Evolutionary conservation across 345 rosid species (phyloP).

Genomic region (Lagerstroemia speciosa): DNA sequence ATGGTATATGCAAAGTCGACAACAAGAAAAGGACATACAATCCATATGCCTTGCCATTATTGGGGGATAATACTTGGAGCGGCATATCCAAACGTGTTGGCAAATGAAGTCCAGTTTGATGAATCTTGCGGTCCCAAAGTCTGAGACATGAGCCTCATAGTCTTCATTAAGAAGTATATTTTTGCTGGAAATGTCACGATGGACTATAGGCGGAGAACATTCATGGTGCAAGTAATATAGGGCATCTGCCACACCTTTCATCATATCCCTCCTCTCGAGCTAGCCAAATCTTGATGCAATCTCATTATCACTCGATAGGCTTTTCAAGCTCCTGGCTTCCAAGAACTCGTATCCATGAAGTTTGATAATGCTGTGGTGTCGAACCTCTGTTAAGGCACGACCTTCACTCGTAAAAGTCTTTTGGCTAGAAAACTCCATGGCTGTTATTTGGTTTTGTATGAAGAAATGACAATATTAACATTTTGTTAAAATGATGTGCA

Average conservation of each 20-base stretch:
- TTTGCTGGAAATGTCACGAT: no score
- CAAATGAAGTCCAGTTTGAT: constrained; percentile 11
- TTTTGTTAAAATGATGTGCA: background rate
- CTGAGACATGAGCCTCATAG: constrained; percentile 2
- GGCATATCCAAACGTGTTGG: constrained; percentile 6
- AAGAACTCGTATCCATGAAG: constrained; percentile 8
- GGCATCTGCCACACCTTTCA: no score
- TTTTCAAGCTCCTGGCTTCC: no score
- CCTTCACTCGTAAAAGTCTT: constrained; percentile 5
- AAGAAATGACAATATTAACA: constrained; percentile 10
- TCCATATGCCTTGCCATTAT: no score
- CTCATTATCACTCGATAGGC: no score
- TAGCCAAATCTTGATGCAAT: no score
- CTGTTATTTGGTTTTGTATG: background rate
- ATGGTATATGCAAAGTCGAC: background rate
- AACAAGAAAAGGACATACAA: background rate
- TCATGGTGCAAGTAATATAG: no score
- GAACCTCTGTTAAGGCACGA: constrained; percentile 9
- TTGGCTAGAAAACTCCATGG: background rate
- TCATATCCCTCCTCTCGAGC: no score
- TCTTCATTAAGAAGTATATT: no score
- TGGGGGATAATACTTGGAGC: background rate
- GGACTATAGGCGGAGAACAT: no score
- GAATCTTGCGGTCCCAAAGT: constrained; percentile 6
- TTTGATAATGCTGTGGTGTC: constrained; percentile 5